Base-by-base conservation (phyloP, 2,329 filamentous ascomycete genomes). In the Tolypocladium capitatum region DNA sequence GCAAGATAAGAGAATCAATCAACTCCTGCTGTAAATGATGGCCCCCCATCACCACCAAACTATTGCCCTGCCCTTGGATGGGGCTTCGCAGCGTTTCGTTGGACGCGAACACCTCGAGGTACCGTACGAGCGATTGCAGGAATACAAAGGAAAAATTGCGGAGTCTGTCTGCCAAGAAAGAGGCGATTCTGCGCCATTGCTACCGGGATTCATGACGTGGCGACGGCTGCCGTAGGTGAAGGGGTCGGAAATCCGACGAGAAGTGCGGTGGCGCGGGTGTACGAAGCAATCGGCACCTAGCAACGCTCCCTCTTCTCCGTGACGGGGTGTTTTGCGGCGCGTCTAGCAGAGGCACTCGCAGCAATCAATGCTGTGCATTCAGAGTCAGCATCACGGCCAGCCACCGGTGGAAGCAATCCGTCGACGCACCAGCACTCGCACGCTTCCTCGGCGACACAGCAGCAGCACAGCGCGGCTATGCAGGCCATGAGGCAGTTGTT, bases 391-490 rank as follows among this genome's bases (percentile, higher is more conserved):
- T 20, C 27, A 11, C 28, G 18, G 33, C 20, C 5, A 18, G 7
- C 2, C 9, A 14, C 20, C 10, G n/a, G 27, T 11, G 34, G 35
- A 9, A 14, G 13, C n/a, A 13, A 31, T 14, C 3, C 10, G 11
- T 28, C 11, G 6, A 63, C 64, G 61, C 64, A 67, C 68, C 72
- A 75, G 53, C 68, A 70, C 55, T 75, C 72, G 58, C 72, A 75
- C 30, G 64, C 66, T 53, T 74, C 72, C 48, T 75, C 72, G 40
- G 67, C 63, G 47, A 70, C 67, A 52, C 70, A 75, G 60, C 72
- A 75, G 60, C 69, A 74, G 62, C 71, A 75, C 47, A 75, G 55
- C 16, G 66, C 63, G 9, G 72, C 71, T 43, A 75, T 60, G 63
- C 71, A 74, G 48, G 64, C 69, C 40, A 66, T 63, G 46, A 74